Base-by-base conservation (phyloP, 129 eudicot species). In the Sambucus nigra region DNA sequence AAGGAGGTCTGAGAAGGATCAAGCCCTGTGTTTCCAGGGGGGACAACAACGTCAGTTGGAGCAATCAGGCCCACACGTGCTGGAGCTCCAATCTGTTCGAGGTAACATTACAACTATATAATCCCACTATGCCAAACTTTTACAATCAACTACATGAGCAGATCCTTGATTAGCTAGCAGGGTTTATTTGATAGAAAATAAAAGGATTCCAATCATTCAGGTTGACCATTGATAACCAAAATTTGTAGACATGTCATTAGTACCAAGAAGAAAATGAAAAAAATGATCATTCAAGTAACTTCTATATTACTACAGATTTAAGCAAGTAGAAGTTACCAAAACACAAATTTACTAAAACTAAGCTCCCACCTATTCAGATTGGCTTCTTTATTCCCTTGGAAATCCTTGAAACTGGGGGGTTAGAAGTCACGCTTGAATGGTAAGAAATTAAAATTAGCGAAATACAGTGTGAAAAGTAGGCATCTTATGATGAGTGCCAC, bases 21-120 rank as follows among this genome's bases (percentile, higher is more conserved):
- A 4, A 69, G 76, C 0, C 81, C 81, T 31, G 76, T 75, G 69
- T 75, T 69, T 10, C 76, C 81, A 6, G 76, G 76, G 17, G 81
- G 81, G 33, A 75, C 76, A 19, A 75, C 59, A 16, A 75, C 81
- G 54, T 75, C 81, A 13, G 69, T 47, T 26, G 81, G 81, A 47
- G 81, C 81, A 8, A 75, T 56, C 26, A 75, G 54, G 45, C 81
- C 81, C 47, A 75, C 81, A 58, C 72, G 81, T 59, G 81, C 81
- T 27, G 81, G 81, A 33, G 81, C 81, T 47, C 76, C 81, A 18
- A 75, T 76, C 81, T 75, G 35, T 40, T 55, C 15, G 5, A 21
- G 4, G 26, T 11, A 17, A 50, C 25, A 13, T 52, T 17, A 24
- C 1, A 16, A 11, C 7, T 4, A 42, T 14, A 16, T 7, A 19